Evolutionary conservation across 306 rosid genomes (phyloP), one percentile per base, ranked within the genome.

Genomic region (Rubus parviflorus): DNA sequence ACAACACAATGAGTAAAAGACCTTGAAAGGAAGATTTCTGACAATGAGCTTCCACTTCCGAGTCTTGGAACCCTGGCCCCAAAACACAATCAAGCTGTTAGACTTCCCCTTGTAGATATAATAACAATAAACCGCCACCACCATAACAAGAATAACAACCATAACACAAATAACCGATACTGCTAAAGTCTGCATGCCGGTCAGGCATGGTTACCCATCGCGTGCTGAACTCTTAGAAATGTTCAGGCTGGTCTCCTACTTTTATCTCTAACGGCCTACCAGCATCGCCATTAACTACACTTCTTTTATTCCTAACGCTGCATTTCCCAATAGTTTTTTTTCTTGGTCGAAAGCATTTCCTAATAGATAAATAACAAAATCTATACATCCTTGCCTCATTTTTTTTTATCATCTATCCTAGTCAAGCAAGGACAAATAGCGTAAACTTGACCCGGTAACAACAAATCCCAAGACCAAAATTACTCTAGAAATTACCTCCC

Each of bases 1-100:
- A 53, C 25, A 85, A 68, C 60, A 61, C 52, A 47, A 41, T 14
- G 60, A 43, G 75, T 19, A 67, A 61, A 78, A 68, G 80, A 95
- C 99, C 99, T 95, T 80, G 87, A 95, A 95, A 81, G 99, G 99
- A 78, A 95, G 87, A 81, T 95, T 92, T 81, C 99, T 88, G 65
- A 92, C 69, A 56, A 95, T 95, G 77, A 95, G 90, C 87, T 92
- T 95, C 97, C 99, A 95, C 82, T 90, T 90, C 78, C 79, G 97
- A 85, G 96, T 90, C 90, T 92, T 95, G 86, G 97, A 83, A 51
- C 99, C 97, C 99, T 95, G 86, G 62, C 60, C 75, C 78, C 81
- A 73, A 78, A 22, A 71, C 41, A 68, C 73, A 61, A 73, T 53
- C 77, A 17, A 78, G 46, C 43, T 7, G 43, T 63, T 60, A 88